Evolutionary conservation across 176 grass and related monocot species (phyloP).

Genomic region (Hordeum vulgare): DNA sequence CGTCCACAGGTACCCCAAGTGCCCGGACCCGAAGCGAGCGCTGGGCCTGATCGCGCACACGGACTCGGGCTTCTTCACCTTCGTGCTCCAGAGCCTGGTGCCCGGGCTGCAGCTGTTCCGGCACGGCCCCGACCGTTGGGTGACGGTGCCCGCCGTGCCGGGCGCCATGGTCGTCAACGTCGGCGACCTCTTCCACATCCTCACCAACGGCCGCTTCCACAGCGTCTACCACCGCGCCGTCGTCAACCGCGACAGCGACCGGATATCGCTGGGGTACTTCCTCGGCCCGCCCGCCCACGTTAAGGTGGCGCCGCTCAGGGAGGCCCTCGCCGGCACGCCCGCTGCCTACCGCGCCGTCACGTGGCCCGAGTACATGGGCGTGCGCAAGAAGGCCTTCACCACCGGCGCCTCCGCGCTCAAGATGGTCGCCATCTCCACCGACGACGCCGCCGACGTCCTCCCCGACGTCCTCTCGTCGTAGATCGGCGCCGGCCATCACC

Average conservation of each 20-base stretch:
- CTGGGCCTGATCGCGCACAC: slow-evolving; percentile 91
- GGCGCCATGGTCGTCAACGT: slow-evolving; percentile 74
- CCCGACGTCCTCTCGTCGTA: background rate
- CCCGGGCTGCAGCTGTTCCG: slow-evolving; percentile 87
- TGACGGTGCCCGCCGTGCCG: slow-evolving; percentile 53
- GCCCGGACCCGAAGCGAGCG: slow-evolving; percentile 82
- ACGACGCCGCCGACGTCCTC: background rate
- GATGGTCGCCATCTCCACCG: slow-evolving; percentile 27
- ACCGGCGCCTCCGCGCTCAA: slow-evolving; percentile 48
- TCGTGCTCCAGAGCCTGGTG: slow-evolving; percentile 76
- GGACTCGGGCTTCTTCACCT: slow-evolving; percentile 89
- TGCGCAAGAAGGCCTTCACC: slow-evolving; percentile 74
- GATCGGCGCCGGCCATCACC: background rate
- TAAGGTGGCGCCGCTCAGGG: slow-evolving; percentile 56
- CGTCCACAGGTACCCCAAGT: slow-evolving; percentile 60
- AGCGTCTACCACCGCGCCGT: slow-evolving; percentile 88
- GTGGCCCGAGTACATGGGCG: slow-evolving; percentile 79
- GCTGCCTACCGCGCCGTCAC: slow-evolving; percentile 69
- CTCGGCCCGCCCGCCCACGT: slow-evolving; percentile 45
- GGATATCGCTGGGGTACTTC: slow-evolving; percentile 76
- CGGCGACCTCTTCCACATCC: slow-evolving; percentile 87
- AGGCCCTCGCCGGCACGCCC: slow-evolving; percentile 27
- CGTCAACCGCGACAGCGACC: slow-evolving; percentile 58
- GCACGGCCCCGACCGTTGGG: slow-evolving; percentile 48
- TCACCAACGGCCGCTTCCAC: slow-evolving; percentile 80